These are phyloP conservation scores for Pinus taeda DNA, from an alignment of 75 land plant species.

Conservation along the genomic window DNA sequence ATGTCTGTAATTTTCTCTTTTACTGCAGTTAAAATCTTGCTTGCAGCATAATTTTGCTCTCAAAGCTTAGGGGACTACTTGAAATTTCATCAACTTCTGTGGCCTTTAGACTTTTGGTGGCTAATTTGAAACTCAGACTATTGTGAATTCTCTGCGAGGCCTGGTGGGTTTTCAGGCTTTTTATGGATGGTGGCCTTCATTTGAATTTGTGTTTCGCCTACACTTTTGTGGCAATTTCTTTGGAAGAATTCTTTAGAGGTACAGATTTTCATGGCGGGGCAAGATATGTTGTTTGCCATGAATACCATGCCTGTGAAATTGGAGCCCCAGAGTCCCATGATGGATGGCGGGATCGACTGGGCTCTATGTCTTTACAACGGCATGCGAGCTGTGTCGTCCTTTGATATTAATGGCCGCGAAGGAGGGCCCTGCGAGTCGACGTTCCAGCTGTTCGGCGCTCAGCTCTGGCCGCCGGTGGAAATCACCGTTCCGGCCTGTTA, in stretches of 20 bases:
- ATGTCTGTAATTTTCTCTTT: too few relatives aligned
- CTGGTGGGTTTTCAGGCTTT: too few relatives aligned
- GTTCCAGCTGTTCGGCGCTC: constrained; percentile 7
- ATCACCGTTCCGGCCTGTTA: not conserved
- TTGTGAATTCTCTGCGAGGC: too few relatives aligned
- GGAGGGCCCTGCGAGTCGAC: not conserved
- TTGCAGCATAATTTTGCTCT: too few relatives aligned
- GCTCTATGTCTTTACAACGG: not conserved
- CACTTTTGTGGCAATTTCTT: not conserved
- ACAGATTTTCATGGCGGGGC: not conserved
- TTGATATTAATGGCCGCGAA: not conserved
- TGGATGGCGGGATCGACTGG: not conserved
- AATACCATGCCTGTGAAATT: not conserved
- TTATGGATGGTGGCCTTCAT: too few relatives aligned
- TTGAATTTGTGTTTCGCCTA: too few relatives aligned
- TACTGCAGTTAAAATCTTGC: too few relatives aligned
- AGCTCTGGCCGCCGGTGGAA: not conserved
- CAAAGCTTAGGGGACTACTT: too few relatives aligned
- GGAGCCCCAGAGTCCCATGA: not conserved
- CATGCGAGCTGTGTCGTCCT: not conserved
- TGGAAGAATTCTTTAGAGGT: not conserved
- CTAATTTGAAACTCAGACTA: too few relatives aligned
- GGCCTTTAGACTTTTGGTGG: too few relatives aligned
- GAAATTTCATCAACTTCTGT: too few relatives aligned
- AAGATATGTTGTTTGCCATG: not conserved